Percentiles rank a stretch among this genome's conserved stretches.
Evolutionary conservation across 2,329 filamentous ascomycete genomes (phyloP).

Genomic region (Alternaria arborescens): DNA sequence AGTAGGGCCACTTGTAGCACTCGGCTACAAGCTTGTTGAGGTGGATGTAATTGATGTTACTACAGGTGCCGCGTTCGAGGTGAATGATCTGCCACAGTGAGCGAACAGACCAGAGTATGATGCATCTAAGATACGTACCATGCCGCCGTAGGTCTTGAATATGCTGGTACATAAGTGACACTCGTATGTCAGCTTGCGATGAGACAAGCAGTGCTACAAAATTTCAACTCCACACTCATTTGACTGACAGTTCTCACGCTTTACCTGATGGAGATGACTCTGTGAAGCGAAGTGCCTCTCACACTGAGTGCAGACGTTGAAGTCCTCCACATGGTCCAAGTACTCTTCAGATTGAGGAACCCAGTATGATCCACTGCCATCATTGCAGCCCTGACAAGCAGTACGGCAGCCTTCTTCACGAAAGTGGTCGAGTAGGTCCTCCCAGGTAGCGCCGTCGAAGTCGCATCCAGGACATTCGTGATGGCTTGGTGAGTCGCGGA

Average conservation of each 20-base stretch:
- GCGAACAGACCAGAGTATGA: neutral
- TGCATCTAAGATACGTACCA: neutral
- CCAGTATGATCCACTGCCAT: neutral
- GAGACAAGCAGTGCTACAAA: neutral
- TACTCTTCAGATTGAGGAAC: neutral
- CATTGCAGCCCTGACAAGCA: neutral
- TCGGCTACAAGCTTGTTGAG: neutral
- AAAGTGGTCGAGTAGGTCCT: neutral
- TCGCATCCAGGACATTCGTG: constrained; percentile 4
- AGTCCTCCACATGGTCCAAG: neutral
- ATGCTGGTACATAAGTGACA: neutral
- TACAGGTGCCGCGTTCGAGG: neutral
- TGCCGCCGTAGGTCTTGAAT: constrained; percentile 8
- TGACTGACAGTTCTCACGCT: neutral
- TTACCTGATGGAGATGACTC: neutral
- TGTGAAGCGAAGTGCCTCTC: constrained; percentile 1
- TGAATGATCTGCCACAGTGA: constrained; percentile 6
- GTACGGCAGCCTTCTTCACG: neutral
- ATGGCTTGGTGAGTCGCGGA: constrained; percentile 2
- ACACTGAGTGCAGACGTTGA: neutral
- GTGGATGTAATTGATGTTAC: neutral
- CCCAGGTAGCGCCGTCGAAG: neutral
- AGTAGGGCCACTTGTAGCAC: neutral
- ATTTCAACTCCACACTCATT: neutral
- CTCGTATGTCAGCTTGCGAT: neutral